Conservation (phyloP, 495 filamentous ascomycete genomes). For the Lophiostoma macrostomum region DNA sequence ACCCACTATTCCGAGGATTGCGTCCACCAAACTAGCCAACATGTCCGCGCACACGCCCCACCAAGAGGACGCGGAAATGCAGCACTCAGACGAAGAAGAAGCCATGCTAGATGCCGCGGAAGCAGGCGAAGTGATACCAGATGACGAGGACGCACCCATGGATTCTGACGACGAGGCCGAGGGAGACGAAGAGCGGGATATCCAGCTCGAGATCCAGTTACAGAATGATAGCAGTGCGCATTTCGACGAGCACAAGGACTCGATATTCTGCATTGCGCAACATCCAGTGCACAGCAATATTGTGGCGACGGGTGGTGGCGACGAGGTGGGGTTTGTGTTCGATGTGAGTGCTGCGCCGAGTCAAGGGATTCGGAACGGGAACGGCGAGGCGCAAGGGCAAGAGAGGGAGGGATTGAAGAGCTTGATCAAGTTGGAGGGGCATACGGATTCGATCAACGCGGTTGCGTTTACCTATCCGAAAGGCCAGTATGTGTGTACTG, state of each 20-base stretch:
- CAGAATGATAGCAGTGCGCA: constrained; percentile 89
- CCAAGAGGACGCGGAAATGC: constrained; percentile 6
- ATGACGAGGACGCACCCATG: constrained; percentile 45
- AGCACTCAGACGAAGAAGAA: constrained; percentile 37
- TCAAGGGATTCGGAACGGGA: constrained; percentile 10
- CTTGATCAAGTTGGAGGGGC: constrained; percentile 71
- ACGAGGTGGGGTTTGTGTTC: constrained; percentile 82
- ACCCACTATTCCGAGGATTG: neutral
- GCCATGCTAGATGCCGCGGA: constrained; percentile 42
- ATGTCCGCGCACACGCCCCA: constrained; percentile 34
- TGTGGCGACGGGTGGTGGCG: constrained; percentile 80
- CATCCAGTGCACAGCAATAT: constrained; percentile 77
- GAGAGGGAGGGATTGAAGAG: constrained; percentile 59
- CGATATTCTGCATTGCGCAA: constrained; percentile 87
- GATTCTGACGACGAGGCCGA: constrained; percentile 64
- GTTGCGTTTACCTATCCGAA: constrained; percentile 77
- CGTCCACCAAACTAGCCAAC: too few relatives aligned
- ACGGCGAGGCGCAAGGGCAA: constrained; percentile 48
- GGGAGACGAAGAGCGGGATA: constrained; percentile 25
- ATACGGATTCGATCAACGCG: constrained; percentile 86
- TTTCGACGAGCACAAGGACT: constrained; percentile 84
- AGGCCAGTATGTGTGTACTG: constrained; percentile 81
- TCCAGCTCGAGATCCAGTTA: constrained; percentile 65
- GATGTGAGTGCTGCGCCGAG: constrained; percentile 60
- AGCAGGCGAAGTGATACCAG: constrained; percentile 41